These are phyloP conservation scores for Xylaria sp. DNA, from an alignment of 495 filamentous ascomycete species.

Conservation along the genomic window DNA sequence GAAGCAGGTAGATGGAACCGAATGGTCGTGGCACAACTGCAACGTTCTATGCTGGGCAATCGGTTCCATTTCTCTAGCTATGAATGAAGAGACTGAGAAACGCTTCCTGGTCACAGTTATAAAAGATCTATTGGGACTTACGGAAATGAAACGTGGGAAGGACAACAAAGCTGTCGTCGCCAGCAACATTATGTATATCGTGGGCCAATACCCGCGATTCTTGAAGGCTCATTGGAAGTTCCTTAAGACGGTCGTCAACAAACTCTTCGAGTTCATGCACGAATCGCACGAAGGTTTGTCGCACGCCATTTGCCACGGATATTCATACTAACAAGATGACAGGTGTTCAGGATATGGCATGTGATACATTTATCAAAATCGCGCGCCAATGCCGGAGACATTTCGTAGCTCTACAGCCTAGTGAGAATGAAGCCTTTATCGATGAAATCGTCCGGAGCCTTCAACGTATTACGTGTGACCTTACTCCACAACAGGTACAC, in stretches of 20 bases:
- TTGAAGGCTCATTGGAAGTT: slow-evolving; percentile 99
- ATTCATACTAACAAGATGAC: slow-evolving; percentile 22
- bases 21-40: slow-evolving; percentile 99
- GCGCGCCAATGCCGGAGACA: slow-evolving; percentile 97
- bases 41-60: slow-evolving; percentile 99
- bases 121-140: slow-evolving; percentile 96
- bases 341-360: slow-evolving; percentile 99
- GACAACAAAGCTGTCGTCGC: slow-evolving; percentile 99
- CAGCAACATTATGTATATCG: slow-evolving; percentile 99
- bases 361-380: slow-evolving; percentile 99
- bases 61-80: slow-evolving; percentile 95
- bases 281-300: slow-evolving; percentile 92
- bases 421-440: slow-evolving; percentile 94
- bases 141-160: slow-evolving; percentile 98
- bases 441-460: slow-evolving; percentile 97
- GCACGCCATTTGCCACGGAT: neutral
- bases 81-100: slow-evolving; percentile 99
- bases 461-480: slow-evolving; percentile 90
- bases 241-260: slow-evolving; percentile 99
- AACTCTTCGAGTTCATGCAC: slow-evolving; percentile 99
- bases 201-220: slow-evolving; percentile 97
- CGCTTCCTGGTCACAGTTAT: slow-evolving; percentile 98
- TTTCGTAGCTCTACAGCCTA: slow-evolving; percentile 94
- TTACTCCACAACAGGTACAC: slow-evolving; percentile 95
- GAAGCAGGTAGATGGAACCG: slow-evolving; percentile 88